phyloP scores from a whole-genome alignment of 2,329 filamentous ascomycete genomes.

The Tolypocladium paradoxum region DNA sequence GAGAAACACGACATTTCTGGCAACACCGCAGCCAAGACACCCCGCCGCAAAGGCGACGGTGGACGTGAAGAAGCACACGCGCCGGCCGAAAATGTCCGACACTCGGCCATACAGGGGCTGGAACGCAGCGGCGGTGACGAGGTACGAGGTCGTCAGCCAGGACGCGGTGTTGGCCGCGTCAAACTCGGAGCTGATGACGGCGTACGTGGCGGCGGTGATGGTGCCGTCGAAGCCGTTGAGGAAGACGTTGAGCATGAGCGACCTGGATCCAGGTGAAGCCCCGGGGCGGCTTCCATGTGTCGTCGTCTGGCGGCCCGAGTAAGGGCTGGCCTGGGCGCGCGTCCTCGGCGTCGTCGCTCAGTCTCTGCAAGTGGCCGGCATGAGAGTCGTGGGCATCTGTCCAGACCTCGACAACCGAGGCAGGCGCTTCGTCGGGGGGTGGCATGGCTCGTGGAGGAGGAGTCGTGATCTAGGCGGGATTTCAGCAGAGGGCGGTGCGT shows the following conservation, averaged over 20 bases:
- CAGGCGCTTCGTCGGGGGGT: too few relatives aligned
- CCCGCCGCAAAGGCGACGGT: conserved; percentile 50
- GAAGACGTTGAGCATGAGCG: conserved; percentile 55
- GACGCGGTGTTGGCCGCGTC: conserved; percentile 61
- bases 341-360: neutral
- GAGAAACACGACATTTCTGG: conserved; percentile 45
- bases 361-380: neutral
- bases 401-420: too few relatives aligned
- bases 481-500: too few relatives aligned
- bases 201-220: conserved; percentile 62
- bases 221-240: conserved; percentile 61
- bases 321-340: conserved; percentile 9
- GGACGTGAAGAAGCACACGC: conserved; percentile 52
- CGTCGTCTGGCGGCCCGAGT: conserved; percentile 9
- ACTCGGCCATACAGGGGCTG: conserved; percentile 62
- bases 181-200: conserved; percentile 66
- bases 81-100: conserved; percentile 58
- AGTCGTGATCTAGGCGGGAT: too few relatives aligned
- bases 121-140: conserved; percentile 61
- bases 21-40: conserved; percentile 54
- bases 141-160: conserved; percentile 64
- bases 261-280: conserved; percentile 49
- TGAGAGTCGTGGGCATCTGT: neutral
- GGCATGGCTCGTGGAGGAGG: too few relatives aligned
- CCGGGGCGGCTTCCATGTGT: conserved; percentile 33